Percentiles rank a stretch among this genome's conserved stretches.
phyloP scores from a whole-genome alignment of 2,329 filamentous ascomycete genomes.

The Verticillium alfalfae region DNA sequence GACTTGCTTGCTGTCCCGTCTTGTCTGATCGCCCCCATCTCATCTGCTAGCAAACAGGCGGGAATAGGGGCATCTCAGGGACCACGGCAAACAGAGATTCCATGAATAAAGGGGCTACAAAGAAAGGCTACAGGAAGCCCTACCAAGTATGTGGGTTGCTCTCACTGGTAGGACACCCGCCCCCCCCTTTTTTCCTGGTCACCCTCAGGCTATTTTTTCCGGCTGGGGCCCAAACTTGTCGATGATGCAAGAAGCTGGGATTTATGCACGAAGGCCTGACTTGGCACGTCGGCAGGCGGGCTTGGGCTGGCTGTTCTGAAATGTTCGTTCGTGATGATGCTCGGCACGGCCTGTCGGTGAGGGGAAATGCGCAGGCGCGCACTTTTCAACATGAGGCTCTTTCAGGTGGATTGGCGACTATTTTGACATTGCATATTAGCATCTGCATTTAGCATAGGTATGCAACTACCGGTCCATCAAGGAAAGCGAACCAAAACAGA shows the following conservation, averaged over 20 bases:
- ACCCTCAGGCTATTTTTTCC: neutral
- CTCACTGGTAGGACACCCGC: slow-evolving; percentile 1
- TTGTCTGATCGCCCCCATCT: neutral
- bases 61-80: neutral
- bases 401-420: neutral
- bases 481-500: too few relatives aligned
- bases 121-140: slow-evolving; percentile 8
- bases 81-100: too few relatives aligned
- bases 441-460: neutral
- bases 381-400: slow-evolving; percentile 13
- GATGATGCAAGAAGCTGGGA: slow-evolving; percentile 8
- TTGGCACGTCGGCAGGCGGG: slow-evolving; percentile 6
- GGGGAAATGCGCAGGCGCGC: slow-evolving; percentile 19
- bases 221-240: neutral
- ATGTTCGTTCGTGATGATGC: slow-evolving; percentile 17
- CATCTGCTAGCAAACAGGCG: neutral
- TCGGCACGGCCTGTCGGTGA: slow-evolving; percentile 14
- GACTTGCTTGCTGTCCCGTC: neutral
- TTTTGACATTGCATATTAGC: neutral
- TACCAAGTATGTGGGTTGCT: slow-evolving; percentile 8
- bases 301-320: slow-evolving; percentile 16
- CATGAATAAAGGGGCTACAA: neutral
- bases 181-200: slow-evolving; percentile 5
- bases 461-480: neutral
- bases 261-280: slow-evolving; percentile 11